Percentiles rank a stretch among this genome's conserved stretches.
Conservation (phyloP, 495 filamentous ascomycete genomes). For the Xylaria grammica region DNA sequence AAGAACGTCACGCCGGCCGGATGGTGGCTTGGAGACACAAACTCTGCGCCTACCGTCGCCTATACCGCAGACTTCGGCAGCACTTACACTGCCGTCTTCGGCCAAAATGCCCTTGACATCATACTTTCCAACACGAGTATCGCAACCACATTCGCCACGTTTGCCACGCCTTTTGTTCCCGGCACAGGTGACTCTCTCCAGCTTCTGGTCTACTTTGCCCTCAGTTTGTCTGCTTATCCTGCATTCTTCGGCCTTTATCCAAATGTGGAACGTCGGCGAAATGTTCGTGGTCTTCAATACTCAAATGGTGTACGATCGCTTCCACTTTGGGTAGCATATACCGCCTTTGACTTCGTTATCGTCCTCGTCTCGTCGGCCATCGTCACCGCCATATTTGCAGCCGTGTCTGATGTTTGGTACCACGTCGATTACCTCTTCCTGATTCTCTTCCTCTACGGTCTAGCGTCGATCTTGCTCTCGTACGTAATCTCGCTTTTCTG, state of each 20-base stretch:
- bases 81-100: constrained; percentile 63
- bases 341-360: constrained; percentile 75
- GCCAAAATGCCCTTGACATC: constrained; percentile 74
- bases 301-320: constrained; percentile 78
- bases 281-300: constrained; percentile 84
- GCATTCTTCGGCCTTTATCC: constrained; percentile 88
- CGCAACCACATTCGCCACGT: constrained; percentile 66
- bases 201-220: constrained; percentile 76
- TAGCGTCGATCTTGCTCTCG: constrained; percentile 67
- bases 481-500: constrained; percentile 74
- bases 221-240: constrained; percentile 77
- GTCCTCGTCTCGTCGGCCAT: constrained; percentile 65
- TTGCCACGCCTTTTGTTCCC: constrained; percentile 71
- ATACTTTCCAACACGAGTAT: constrained; percentile 70
- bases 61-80: constrained; percentile 48
- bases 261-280: constrained; percentile 74
- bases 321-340: constrained; percentile 80
- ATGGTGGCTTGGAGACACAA: constrained; percentile 69
- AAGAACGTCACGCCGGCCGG: constrained; percentile 74
- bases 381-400: constrained; percentile 64
- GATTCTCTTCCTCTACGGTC: constrained; percentile 72
- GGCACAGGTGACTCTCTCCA: constrained; percentile 74
- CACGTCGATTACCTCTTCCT: constrained; percentile 70
- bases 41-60: constrained; percentile 62
- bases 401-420: constrained; percentile 65